Conservation (phyloP, 345 rosid species). For the Punica granatum region DNA sequence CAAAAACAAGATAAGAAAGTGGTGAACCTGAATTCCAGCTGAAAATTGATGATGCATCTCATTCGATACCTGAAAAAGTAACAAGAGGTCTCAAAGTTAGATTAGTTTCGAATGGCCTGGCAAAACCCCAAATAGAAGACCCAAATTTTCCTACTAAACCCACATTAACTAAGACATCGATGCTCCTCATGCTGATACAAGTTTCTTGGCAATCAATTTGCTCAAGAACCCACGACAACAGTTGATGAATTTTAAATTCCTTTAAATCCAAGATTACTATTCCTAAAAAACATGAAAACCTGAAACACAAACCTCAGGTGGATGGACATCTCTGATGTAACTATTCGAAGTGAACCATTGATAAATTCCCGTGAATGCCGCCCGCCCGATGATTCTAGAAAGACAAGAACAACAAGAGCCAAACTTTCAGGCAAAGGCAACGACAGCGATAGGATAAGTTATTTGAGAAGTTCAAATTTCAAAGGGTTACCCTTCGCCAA, state of each 20-base stretch:
- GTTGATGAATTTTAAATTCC: not conserved
- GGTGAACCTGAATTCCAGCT: constrained; percentile 81
- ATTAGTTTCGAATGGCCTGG: not conserved
- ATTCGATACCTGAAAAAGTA: constrained; percentile 44
- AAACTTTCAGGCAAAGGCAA: constrained; percentile 6
- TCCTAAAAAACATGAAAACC: not conserved
- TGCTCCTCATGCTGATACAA: no score
- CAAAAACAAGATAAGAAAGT: constrained; percentile 6
- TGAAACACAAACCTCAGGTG: constrained; percentile 53
- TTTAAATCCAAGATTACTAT: not conserved
- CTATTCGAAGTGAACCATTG: constrained; percentile 72
- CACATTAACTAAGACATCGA: not conserved
- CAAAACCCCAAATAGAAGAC: not conserved
- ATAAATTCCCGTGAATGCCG: constrained; percentile 78
- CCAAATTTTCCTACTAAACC: not conserved
- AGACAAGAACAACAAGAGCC: constrained; percentile 7
- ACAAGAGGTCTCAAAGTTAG: not conserved
- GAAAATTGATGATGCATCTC: constrained; percentile 79
- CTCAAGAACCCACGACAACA: not conserved
- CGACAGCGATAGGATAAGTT: not conserved
- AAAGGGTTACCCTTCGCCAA: constrained; percentile 76
- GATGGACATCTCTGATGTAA: constrained; percentile 41
- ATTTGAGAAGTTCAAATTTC: not conserved
- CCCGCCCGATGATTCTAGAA: constrained; percentile 73
- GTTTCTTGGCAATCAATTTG: not conserved